Evolutionary conservation across 805 yeast genomes (phyloP), one percentile per base, ranked within the genome.

Genomic region (Kockiozyma suomiensis): DNA sequence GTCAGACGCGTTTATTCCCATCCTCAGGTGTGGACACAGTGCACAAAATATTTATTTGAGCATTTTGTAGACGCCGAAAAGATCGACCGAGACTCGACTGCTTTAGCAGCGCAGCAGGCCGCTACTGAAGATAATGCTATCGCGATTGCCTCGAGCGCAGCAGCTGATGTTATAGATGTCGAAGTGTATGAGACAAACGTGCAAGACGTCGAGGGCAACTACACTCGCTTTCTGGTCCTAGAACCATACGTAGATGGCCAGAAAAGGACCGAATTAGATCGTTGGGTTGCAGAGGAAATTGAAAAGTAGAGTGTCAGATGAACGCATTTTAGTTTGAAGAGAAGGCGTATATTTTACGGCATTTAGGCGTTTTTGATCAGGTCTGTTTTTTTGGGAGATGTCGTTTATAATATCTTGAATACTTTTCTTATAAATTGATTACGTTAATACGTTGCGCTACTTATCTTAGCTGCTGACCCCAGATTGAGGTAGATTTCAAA

Each of bases 11-110:
- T 93, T 19, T 89, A 88, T 75, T 88, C 97, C 2, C 99, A 93
- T 74, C 97, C 99, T 1, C 99, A 93, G 73, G 99, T 92, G 0
- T 93, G 99, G 99, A 96, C 97, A 8, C 99, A 93, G 72, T 86
- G 89, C 51, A 76, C 80, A 2, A 72, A 76, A 23, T 94, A 88
- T 76, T 70, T 88, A 43, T 52, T 64, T 33, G 52, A 66, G 49
- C 70, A 76, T 19, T 64, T 64, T 62, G 76, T 70, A 59, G 56
- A 70, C 13, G 76, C 81, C 35, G 80, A 79, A 53, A 79, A 74
- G 61, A 77, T 87, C 17, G 97, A 91, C 72, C 79, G 86, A 1
- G 78, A 81, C 1, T 90, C 97, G 0, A 93, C 98, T 0, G 87
- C 97, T 0, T 82, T 82, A 66, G 98, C 97, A 0, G 97, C 94